Percentiles rank a stretch among this genome's conserved stretches.
These are phyloP conservation scores for Aureobasidium sp. DNA, from an alignment of 2,329 filamentous ascomycete genomes.

Conservation along the genomic window DNA sequence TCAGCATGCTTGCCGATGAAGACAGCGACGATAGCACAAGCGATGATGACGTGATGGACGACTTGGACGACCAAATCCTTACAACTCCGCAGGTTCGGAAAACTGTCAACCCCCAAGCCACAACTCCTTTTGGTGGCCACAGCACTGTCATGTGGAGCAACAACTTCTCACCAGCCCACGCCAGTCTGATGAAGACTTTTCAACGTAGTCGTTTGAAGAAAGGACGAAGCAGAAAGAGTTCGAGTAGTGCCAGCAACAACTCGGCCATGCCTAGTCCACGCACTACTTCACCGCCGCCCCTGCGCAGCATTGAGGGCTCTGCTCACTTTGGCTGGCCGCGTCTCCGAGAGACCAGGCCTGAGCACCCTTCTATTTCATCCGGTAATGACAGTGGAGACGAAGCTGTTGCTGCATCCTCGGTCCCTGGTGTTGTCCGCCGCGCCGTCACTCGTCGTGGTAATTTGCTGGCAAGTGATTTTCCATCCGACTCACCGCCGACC, in stretches of 20 bases:
- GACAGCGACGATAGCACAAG: constrained; percentile 65
- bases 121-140: constrained; percentile 33
- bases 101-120: constrained; percentile 42
- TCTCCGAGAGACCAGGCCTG: constrained; percentile 75
- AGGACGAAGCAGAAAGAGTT: constrained; percentile 55
- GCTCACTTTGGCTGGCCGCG: constrained; percentile 26
- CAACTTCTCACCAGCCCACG: constrained; percentile 61
- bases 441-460: constrained; percentile 83
- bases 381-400: constrained; percentile 75
- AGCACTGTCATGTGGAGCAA: constrained; percentile 51
- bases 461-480: constrained; percentile 58
- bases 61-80: constrained; percentile 62
- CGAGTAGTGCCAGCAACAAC: constrained; percentile 53
- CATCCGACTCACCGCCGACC: background rate
- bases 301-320: constrained; percentile 48
- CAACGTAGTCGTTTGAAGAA: constrained; percentile 51
- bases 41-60: constrained; percentile 48
- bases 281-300: constrained; percentile 69
- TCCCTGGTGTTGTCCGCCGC: constrained; percentile 70
- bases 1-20: constrained; percentile 54
- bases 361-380: constrained; percentile 73
- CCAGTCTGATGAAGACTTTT: constrained; percentile 78
- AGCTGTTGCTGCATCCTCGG: constrained; percentile 41
- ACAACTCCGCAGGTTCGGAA: constrained; percentile 74
- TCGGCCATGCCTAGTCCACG: constrained; percentile 62